Base-by-base conservation (phyloP, 768 basidiomycete species). In the Pleurotus pulmonarius region DNA sequence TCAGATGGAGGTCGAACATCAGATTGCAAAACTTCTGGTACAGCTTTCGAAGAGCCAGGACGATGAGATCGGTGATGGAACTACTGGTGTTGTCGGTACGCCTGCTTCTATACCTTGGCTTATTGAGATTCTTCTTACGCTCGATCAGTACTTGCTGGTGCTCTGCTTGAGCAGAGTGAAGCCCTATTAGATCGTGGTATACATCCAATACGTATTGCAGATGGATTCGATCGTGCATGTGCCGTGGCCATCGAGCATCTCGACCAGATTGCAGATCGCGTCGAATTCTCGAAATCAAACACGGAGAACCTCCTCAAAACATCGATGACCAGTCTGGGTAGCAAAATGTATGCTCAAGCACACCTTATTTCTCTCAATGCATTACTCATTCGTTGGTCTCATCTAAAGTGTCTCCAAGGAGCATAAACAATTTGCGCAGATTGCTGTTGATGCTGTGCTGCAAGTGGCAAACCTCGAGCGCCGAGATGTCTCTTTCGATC, bases 1-100 rank as follows among this genome's bases (percentile, higher is more conserved):
- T 20, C 96, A 98, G 77, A 98, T 99, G 94, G 93, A 97, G 71
- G 95, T 98, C 51, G 96, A 98, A 66, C 96, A 99, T 69, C 96
- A 96, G 76, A 96, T 99, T 66, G 97, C 97, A 58, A 99, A 97
- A 74, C 83, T 99, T 45, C 83, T 99, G 34, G 97, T 99, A 1
- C 91, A 98, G 67, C 79, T 98, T 41, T 95, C 93, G 15, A 96
- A 95, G 78, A 94, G 91, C 69, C 97, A 99, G 76, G 97, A 99
- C 70, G 97, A 99, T 70, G 97, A 99, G 77, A 96, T 99, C 69
- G 97, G 97, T 22, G 97, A 99, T 73, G 97, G 97, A 58, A 98
- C 97, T 5, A 98, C 97, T 25, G 97, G 97, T 70, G 97, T 99
- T 58, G 97, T 98, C 60, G 95, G 95, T 96, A 68, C 67, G 93